A percentile compares a stretch with the other conserved stretches of the same genome.
Evolutionary conservation across 2,329 filamentous ascomycete species (phyloP).

Genomic region (Neonectria magnoliae): DNA sequence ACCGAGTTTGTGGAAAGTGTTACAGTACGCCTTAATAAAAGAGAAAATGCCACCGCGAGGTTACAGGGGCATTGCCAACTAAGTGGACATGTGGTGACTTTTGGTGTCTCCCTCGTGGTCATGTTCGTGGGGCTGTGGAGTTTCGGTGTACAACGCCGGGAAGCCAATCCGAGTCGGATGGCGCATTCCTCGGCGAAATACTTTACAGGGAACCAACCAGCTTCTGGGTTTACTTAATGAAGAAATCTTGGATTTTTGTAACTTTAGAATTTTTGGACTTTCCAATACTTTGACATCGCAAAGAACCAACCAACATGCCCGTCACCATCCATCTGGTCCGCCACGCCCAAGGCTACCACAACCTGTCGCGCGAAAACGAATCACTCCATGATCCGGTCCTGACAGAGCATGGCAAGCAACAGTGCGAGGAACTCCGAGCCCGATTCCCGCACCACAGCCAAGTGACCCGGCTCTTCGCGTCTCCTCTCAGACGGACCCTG

Average conservation of each 20-base stretch:
- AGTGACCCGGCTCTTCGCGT: conserved; percentile 7
- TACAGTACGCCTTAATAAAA: too few species aligned
- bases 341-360: conserved; percentile 22
- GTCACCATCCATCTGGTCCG: conserved; percentile 22
- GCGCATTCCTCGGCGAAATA: background rate
- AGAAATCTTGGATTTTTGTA: too few species aligned
- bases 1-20: too few species aligned
- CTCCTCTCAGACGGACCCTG: conserved; percentile 18
- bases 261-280: too few species aligned
- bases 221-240: too few species aligned
- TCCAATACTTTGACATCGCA: background rate
- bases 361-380: conserved; percentile 17
- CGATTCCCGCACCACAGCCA: conserved; percentile 12
- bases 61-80: background rate
- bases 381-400: conserved; percentile 3
- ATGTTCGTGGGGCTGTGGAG: background rate
- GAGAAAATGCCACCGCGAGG: too few species aligned
- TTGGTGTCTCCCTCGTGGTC: background rate
- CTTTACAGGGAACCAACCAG: too few species aligned
- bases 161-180: background rate
- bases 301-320: conserved; percentile 3
- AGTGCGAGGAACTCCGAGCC: conserved; percentile 13
- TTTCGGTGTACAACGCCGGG: background rate
- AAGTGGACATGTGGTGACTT: background rate
- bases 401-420: conserved; percentile 16